Evolutionary conservation across 83 land plant species (phyloP).

Genomic region (Thuja plicata): DNA sequence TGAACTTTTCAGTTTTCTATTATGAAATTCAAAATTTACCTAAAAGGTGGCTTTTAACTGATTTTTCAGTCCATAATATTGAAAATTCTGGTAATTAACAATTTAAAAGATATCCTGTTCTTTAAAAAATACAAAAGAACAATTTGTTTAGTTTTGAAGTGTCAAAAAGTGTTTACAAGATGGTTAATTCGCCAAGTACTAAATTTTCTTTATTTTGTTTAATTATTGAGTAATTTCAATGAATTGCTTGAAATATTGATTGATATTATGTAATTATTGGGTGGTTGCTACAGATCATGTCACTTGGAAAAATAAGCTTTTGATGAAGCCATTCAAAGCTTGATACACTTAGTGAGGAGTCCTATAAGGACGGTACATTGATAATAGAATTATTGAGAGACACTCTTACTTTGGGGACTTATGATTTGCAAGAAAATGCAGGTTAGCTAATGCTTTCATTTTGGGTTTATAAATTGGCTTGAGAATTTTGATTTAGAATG

Average conservation of each 20-base stretch:
- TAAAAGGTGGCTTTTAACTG: too few species aligned
- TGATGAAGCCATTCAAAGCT: constrained; percentile 39
- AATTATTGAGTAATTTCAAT: too few species aligned
- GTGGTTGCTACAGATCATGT: constrained; percentile 21
- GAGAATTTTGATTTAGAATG: background rate
- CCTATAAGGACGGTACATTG: constrained; percentile 32
- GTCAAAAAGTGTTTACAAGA: too few species aligned
- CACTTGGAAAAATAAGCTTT: constrained; percentile 33
- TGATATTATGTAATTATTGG: background rate
- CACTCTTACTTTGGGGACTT: constrained; percentile 33
- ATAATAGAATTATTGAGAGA: constrained; percentile 34
- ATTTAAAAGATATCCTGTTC: too few species aligned
- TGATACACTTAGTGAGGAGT: constrained; percentile 21
- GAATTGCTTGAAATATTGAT: background rate
- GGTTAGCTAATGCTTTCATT: constrained; percentile 7
- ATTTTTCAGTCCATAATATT: too few species aligned
- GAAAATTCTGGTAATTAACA: too few species aligned
- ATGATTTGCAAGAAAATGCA: constrained; percentile 27
- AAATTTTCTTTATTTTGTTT: too few species aligned
- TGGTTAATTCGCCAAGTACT: too few species aligned
- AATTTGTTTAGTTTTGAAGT: too few species aligned
- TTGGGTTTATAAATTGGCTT: background rate
- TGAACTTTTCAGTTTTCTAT: too few species aligned
- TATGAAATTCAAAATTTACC: too few species aligned
- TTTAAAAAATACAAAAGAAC: too few species aligned